Evolutionary conservation across 371 early-diverging fungal species (phyloP), one percentile per base, ranked within the genome.

Genomic region (Choanephora cucurbitarum): DNA sequence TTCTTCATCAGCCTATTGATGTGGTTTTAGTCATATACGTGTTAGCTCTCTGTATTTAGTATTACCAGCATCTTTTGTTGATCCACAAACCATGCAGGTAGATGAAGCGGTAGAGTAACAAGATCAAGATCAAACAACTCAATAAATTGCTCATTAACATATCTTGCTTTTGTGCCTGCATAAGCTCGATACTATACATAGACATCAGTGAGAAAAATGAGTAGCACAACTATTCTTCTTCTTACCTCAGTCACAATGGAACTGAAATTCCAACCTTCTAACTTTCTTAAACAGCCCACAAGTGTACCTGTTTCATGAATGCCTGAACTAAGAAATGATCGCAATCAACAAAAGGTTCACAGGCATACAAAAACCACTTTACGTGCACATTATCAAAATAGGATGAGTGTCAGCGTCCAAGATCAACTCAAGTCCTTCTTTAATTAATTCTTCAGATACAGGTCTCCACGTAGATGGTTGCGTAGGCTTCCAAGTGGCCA

Each of bases 181-280:
- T 88, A 97, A 47, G 87, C 80, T 15, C 94, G 91, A 64, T 96
- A 96, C 91, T 90, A 60, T 13, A 33, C n/a, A 9, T 4, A n/a
- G 4, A 47, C 21, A 17, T 8, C 2, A 19, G 40, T 41, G n/a
- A 57, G 18, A 17, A 40, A 32, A 33, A 14, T 13, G n/a, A n/a
- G n/a, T n/a, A n/a, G n/a, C 28, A 28, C 17, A 13, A 23, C 71
- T 9, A 88, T 80, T 58, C 87, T 88, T 83, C 78, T 37, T 21
- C n/a, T 56, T 79, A 86, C 90, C 82, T 94, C 95, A n/a, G 85
- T 88, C 40, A 94, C 83, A 56, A 95, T 97, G 0, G 96, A 92
- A 58, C 92, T 96, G 60, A 97, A 95, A 67, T 94, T 96, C 97
- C 96, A 97, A 18, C 88, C 82, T 67, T 96, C 96, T 55, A 97